Conservation (phyloP, 768 basidiomycete species). For the Fistulinella prunicolor region DNA sequence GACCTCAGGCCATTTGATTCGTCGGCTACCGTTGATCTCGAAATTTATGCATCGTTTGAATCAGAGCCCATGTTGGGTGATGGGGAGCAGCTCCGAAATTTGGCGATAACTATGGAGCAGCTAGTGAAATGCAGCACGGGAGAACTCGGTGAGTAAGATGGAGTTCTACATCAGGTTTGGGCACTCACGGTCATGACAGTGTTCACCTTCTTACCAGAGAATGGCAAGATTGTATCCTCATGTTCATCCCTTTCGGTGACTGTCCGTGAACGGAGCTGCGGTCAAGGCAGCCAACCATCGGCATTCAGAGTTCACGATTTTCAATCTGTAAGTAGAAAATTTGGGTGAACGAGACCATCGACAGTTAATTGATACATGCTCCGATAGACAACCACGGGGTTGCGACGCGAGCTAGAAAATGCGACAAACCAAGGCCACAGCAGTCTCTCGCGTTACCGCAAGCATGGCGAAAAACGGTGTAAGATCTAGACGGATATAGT, state of each 20-base stretch:
- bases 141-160: not conserved
- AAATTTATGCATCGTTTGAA: not conserved
- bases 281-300: not conserved
- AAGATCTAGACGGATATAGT: too few relatives aligned
- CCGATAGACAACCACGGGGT: not conserved
- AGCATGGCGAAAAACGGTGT: not conserved
- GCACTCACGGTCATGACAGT: not conserved
- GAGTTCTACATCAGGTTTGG: not conserved
- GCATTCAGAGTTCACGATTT: too few relatives aligned
- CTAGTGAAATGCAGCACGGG: not conserved
- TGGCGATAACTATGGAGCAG: not conserved
- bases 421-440: not conserved
- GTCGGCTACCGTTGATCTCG: not conserved
- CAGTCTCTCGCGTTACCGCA: not conserved
- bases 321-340: too few relatives aligned
- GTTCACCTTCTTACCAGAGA: not conserved
- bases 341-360: too few relatives aligned
- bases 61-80: not conserved
- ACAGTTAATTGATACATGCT: not conserved
- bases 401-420: not conserved
- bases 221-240: not conserved
- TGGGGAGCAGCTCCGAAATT: not conserved
- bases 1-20: not conserved
- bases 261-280: not conserved
- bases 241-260: not conserved